Evolutionary conservation across 139 green algal genomes (phyloP), one percentile per base, ranked within the genome.

Genomic region (Picochlorum sp.): DNA sequence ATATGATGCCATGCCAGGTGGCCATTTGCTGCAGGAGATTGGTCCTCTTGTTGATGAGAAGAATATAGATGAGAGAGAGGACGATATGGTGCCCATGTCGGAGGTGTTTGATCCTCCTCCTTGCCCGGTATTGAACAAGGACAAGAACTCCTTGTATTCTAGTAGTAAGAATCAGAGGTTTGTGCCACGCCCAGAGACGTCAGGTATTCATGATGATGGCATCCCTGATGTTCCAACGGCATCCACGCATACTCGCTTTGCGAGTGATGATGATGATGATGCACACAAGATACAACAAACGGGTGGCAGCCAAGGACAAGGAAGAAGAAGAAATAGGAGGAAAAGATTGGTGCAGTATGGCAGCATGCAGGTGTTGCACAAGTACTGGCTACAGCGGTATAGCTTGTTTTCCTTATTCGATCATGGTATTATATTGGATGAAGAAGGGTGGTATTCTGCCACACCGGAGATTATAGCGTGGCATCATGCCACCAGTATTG

Each of bases 341-440:
- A n/a, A n/a, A 2, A n/a, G n/a, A 26, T 13, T 54, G 47, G 47
- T 26, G n/a, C 47, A 54, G 15, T 21, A 54, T 54, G 16, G 47
- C 16, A 54, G 5, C 7, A 54, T 7, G 6, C 23, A 21, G 18
- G 47, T 54, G 47, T 59, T 86, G 49, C 45, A 67, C 38, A 95
- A 95, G 81, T 96, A 96, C 75, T 96, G 81, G 83, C 70, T 89
- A 58, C 89, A 96, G 85, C 85, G 89, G 23, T 96, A 96, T 84
- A 86, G 79, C 60, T 82, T 96, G 11, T 96, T 95, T 63, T 80
- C 67, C 0, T 62, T 67, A 30, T 95, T 65, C 62, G 71, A 77
- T 20, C 52, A 77, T 52, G 78, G 83, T 49, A 75, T 94, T 10
- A 72, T 77, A 59, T 71, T 96, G 68, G 88, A 95, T 65, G 79